Base-by-base conservation (phyloP, 1,284 basidiomycete species). In the Pisolithus thermaeus region DNA sequence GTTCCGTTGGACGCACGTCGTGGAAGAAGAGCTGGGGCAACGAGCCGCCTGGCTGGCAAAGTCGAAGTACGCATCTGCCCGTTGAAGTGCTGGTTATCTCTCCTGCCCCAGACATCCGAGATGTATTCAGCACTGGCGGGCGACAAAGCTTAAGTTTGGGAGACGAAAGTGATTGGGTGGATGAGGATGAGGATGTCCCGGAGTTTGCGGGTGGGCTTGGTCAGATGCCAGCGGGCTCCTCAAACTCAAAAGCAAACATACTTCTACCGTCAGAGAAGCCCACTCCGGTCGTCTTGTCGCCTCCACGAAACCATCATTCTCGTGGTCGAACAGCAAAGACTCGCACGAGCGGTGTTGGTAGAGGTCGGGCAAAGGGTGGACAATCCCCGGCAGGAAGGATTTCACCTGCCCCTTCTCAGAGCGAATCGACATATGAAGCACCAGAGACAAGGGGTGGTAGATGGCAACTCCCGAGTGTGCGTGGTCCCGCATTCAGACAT, bases 11-110 rank as follows among this genome's bases (percentile, higher is more conserved):
- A 23, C 77, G 86, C n/a, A 82, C 84, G 18, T 87, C 86, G 62
- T 91, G 88, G 88, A 90, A 88, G 74, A 90, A 89, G 66, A 81
- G 84, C 7, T 91, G 89, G 89, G 88, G 88, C 1, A 70, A 83
- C 30, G 89, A 91, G 61, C 88, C 88, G 4, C 88, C 88, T 7
- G 87, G 88, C 7, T 91, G 88, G 88, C 83, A 85, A 59, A 81
- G 76, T 40, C 81, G 87, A 11, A 78, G 80, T 9, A 76, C 80
- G 8, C 81, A 84, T 61, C 70, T 84, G 3, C 83, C 87, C 0
- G 73, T 88, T 32, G 88, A 90, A 65, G 84, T 90, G 7, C 73
- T 89, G 18, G 77, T 77, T 11, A 77, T 88, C 46, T 82, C 77
- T 0, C 80, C 83, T 12, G 72, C 73, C 1, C 70, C 69, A 4